Evolutionary conservation across 192 early-diverging fungal genomes (phyloP), one percentile per base, ranked within the genome.

Genomic region (Backusella macrospora): DNA sequence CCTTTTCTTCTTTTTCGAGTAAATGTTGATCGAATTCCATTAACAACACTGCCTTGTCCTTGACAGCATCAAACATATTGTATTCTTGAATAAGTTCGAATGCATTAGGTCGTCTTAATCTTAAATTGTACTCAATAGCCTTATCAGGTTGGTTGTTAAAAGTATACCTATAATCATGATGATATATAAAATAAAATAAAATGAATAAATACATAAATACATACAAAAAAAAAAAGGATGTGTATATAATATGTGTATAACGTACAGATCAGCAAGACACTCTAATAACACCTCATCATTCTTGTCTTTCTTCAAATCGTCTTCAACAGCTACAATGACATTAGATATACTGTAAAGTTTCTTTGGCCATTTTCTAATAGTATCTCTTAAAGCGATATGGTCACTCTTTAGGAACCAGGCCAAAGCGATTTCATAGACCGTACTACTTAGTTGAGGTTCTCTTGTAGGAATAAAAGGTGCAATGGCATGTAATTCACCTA

Each of bases 381-480:
- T 88, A 0, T 83, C 81, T 55, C 84, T 73, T 12, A 90, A 73
- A 26, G 82, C 76, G 81, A 84, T 18, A 15, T 45, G 84, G 80
- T 96, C 93, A 42, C 82, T 73, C 34, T 88, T 83, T 59, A 96
- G 77, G 49, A 92, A 89, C 69, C 86, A 78, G 0, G 86, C 90
- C 47, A 99, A 80, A 3, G 97, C 90, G 76, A 98, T 90, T 76
- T 98, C 95, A 73, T 99, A 99, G 2, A 94, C 86, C 0, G 92
- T 90, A 62, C 82, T 88, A 18, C 88, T 88, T 21, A 99, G 83
- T 68, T 86, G 89, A n/a, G 94, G 90, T 6, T 89, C 80, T 13
- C 81, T 77, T 10, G 87, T 88, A 12, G 98, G 98, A 45, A 99
- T 92, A 81, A 83, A 86, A 46, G 86, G 87, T 0, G 91, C 85